These are phyloP conservation scores for Pichia sp. DNA, from an alignment of 1,139 yeast genomes.

Conservation along the genomic window DNA sequence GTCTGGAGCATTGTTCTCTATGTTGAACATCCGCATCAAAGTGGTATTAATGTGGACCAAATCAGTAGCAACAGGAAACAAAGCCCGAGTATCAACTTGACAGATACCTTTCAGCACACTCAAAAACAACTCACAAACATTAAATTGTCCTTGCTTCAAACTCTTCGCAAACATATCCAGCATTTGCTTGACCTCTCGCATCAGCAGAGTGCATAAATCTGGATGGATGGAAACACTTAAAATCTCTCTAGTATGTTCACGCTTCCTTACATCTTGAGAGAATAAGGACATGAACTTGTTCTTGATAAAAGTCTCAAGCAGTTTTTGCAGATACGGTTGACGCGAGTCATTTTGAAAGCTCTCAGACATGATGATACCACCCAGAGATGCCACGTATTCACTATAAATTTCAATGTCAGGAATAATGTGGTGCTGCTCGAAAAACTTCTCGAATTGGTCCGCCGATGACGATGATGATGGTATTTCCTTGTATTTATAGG, in stretches of 20 bases:
- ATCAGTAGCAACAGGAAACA: conserved; percentile 20
- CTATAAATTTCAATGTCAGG: conserved; percentile 21
- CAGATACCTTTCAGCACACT: conserved; percentile 23
- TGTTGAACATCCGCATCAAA: conserved; percentile 18
- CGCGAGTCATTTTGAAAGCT: conserved; percentile 20
- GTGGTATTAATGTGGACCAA: conserved; percentile 22
- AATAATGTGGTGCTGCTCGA: conserved; percentile 18
- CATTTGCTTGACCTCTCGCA: conserved; percentile 16
- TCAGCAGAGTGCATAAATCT: conserved; percentile 19
- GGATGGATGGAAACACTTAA: conserved; percentile 30
- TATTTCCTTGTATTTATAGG: conserved; percentile 13
- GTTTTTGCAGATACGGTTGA: conserved; percentile 17
- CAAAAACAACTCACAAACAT: conserved; percentile 23
- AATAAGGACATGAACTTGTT: conserved; percentile 20
- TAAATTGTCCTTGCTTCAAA: conserved; percentile 18
- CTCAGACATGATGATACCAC: conserved; percentile 26
- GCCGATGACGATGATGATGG: conserved; percentile 16
- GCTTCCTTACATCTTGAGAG: conserved; percentile 17
- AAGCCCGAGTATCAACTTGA: conserved; percentile 19
- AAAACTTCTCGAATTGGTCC: conserved; percentile 22
- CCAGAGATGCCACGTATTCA: conserved; percentile 27
- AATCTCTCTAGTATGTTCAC: conserved; percentile 27
- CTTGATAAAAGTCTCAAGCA: conserved; percentile 19
- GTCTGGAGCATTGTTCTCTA: conserved; percentile 30
- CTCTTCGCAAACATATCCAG: conserved; percentile 20